Evolutionary conservation across 495 filamentous ascomycete genomes (phyloP).

Genomic region (Aspergillus sclerotioniger): DNA sequence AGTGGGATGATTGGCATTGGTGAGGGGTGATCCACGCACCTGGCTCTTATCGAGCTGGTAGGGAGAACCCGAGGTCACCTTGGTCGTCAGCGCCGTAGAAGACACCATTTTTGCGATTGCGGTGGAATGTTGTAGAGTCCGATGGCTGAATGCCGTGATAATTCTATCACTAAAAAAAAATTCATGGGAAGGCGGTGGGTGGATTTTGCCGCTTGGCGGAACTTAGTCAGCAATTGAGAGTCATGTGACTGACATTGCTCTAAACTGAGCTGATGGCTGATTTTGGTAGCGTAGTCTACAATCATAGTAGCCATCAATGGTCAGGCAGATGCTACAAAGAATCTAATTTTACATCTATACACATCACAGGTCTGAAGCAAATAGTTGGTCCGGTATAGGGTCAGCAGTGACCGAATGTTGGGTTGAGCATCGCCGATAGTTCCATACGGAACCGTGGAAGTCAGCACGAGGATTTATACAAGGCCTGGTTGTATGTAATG

Average conservation of each 20-base stretch:
- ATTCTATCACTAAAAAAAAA: slow-evolving; percentile 38
- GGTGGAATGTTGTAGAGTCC: slow-evolving; percentile 22
- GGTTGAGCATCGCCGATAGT: too few relatives aligned
- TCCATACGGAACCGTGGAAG: too few relatives aligned
- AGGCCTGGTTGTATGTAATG: neutral
- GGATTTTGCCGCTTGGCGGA: slow-evolving; percentile 35
- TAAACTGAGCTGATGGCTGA: neutral
- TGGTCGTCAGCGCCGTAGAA: slow-evolving; percentile 50
- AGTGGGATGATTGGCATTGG: slow-evolving; percentile 3
- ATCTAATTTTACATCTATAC: too few relatives aligned
- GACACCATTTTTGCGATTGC: slow-evolving; percentile 39
- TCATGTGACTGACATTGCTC: neutral
- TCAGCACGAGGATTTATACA: neutral
- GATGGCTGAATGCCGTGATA: slow-evolving; percentile 32
- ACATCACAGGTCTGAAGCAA: too few relatives aligned
- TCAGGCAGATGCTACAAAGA: too few relatives aligned
- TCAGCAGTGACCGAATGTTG: too few relatives aligned
- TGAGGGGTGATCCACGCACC: slow-evolving; percentile 35
- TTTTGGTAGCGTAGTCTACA: too few relatives aligned
- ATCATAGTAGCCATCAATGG: too few relatives aligned
- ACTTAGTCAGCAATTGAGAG: too few relatives aligned
- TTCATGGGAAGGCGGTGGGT: slow-evolving; percentile 43
- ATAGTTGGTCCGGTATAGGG: too few relatives aligned
- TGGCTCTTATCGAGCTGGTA: slow-evolving; percentile 66
- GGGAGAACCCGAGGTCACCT: slow-evolving; percentile 53